Conservation (phyloP, 352 stramenopile species). For the Phytophthora cactorum region DNA sequence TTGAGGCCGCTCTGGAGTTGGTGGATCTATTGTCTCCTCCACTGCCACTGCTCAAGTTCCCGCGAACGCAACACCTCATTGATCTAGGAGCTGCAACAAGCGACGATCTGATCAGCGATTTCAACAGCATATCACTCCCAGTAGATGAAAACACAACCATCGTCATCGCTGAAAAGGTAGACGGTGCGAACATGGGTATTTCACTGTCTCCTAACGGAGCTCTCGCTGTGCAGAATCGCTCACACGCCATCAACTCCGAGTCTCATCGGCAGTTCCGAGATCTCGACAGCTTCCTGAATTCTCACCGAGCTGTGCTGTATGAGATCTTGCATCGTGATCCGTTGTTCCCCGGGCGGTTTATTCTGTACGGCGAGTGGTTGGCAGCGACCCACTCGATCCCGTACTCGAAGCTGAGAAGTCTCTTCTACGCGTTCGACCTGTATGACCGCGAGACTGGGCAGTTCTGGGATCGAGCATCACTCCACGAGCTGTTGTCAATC, state of each 20-base stretch:
- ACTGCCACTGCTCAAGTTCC: conserved; percentile 64
- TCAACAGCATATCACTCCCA: conserved; percentile 6
- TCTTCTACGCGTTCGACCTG: conserved; percentile 87
- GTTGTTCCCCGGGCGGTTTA: conserved; percentile 69
- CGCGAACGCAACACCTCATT: conserved; percentile 65
- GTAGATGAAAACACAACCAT: conserved; percentile 31
- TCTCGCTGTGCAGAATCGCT: conserved; percentile 80
- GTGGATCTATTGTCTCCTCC: conserved; percentile 41
- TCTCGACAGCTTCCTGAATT: conserved; percentile 64
- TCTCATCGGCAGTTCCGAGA: conserved; percentile 72
- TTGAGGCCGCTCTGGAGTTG: conserved; percentile 47
- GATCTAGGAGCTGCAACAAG: conserved; percentile 57
- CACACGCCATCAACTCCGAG: conserved; percentile 62
- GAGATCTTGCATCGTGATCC: conserved; percentile 51
- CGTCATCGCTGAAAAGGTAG: conserved; percentile 83
- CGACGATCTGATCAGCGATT: conserved; percentile 53
- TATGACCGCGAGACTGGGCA: conserved; percentile 60
- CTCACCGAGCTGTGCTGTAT: conserved; percentile 47
- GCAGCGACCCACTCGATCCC: conserved; percentile 82
- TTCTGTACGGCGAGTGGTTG: conserved; percentile 87
- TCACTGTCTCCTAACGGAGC: conserved; percentile 56
- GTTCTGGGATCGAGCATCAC: conserved; percentile 51
- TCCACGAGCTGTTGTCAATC: conserved; percentile 39
- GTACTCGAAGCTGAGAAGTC: conserved; percentile 65
- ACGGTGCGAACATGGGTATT: conserved; percentile 87